A percentile compares a stretch with the other conserved stretches of the same genome.
Evolutionary conservation across 1,284 basidiomycete species (phyloP).

Genomic region (Termitomyces sp.): DNA sequence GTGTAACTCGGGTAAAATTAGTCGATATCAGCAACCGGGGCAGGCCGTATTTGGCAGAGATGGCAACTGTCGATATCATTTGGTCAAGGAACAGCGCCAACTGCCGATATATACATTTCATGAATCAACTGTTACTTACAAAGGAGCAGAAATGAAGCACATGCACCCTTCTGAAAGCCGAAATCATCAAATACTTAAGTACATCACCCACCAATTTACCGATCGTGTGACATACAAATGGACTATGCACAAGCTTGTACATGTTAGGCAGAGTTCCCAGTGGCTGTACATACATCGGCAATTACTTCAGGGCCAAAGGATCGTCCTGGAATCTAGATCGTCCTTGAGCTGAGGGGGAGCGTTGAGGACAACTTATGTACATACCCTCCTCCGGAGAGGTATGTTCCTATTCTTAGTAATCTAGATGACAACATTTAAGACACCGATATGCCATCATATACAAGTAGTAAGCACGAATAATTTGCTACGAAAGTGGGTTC

Average conservation of each 20-base stretch:
- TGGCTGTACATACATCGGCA: slow-evolving; percentile 8
- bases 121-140: background rate
- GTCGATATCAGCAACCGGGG: slow-evolving; percentile 10
- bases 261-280: background rate
- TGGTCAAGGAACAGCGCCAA: background rate
- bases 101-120: background rate
- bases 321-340: no score
- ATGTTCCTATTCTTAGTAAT: background rate
- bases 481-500: background rate
- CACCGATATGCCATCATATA: background rate
- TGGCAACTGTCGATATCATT: slow-evolving; percentile 14
- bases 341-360: background rate
- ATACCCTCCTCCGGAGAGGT: background rate
- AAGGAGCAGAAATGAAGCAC: background rate
- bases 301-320: background rate
- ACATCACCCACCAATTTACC: no score
- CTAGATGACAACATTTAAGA: background rate
- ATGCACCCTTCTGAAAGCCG: background rate
- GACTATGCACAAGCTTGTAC: background rate
- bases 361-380: background rate
- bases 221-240: no score
- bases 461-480: background rate
- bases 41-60: slow-evolving; percentile 13
- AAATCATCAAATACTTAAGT: background rate
- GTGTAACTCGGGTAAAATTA: slow-evolving; percentile 6